Evolutionary conservation across 2,329 filamentous ascomycete species (phyloP), one percentile per base, ranked within the genome.

Genomic region (Aspergillus intermedius): DNA sequence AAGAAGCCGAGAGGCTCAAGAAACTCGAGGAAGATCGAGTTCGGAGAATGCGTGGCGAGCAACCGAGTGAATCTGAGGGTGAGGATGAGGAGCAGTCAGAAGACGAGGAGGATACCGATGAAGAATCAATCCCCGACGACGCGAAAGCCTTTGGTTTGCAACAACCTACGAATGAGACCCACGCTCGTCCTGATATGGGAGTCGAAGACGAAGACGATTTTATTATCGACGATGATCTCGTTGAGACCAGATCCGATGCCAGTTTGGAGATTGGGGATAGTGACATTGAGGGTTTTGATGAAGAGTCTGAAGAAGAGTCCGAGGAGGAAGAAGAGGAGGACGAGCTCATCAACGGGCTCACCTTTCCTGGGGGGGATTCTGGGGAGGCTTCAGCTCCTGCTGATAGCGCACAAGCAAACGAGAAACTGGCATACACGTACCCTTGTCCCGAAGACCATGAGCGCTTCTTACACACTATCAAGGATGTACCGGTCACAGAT

Each of bases 131-230:
- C 8, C 61, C 65, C 4, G 78, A 83, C 50, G 80, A 86, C 61
- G 81, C 81, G 12, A 77, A 74, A 44, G 74, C 76, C 44, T 85
- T 84, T 60, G 82, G 82, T 1, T 69, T 85, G 28, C 82, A 80
- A 6, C 78, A 85, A 49, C 67, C 62, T 41, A 59, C 60, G 22
- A 61, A 60, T 37, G 65, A 62, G 56, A 64, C 54, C 52, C 61
- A 47, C 57, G 68, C 56, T 50, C 71, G 64, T 28, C 62, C 64
- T 34, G 70, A 75, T 21, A 60, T 90, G 15, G 87, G 83, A 5
- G 84, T 95, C 30, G 90, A 95, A 55, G 91, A 96, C 58, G 91
- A 97, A 64, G 91, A 97, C 59, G 89, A 96, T 59, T 97, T 97
- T 60, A 66, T 91, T 22, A 83, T 96, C 53, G 91, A 97, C 50